Evolutionary conservation across 176 grass and related monocot genomes (phyloP), one percentile per base, ranked within the genome.

Genomic region (Rhynchospora breviuscula): DNA sequence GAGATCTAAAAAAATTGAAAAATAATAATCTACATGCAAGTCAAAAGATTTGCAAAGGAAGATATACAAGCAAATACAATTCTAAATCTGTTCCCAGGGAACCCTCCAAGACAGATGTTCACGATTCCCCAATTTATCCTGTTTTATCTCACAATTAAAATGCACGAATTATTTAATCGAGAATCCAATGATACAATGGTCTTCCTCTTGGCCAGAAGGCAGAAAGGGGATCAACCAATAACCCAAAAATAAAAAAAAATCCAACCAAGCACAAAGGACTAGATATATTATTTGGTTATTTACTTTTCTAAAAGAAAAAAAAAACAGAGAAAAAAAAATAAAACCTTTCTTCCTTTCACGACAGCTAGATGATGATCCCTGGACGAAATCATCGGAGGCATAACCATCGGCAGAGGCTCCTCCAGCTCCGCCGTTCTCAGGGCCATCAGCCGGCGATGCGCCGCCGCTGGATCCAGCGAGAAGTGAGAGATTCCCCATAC

Each of bases 261-360:
- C 69, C 10, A 73, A 51, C 3, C 40, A 35, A 71, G 40, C 8
- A 52, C 49, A 11, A 71, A 47, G 17, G 18, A 71, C 43, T n/a
- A 68, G 8, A 18, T 14, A 18, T 15, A 18, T 19, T 0, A 46
- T 4, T 6, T 13, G 18, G 4, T 25, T 51, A 47, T 71, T 53
- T 75, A 23, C 12, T 75, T 52, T 52, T 53, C 10, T 53, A 51
- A 40, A 29, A 19, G 71, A 17, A 31, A 8, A 56, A 15, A 19
- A 56, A 47, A 71, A 56, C 15, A 13, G 62, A 73, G 44, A 18
- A 80, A 69, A 70, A 67, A 70, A 66, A 84, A n/a, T 11, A 57
- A 10, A 79, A 98, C 96, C 96, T 61, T 98, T 98, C 89, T 98
- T 98, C 79, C 92, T 91, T 67, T 98, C 90, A 74, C 95, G 90